Evolutionary conservation across 2,329 filamentous ascomycete species (phyloP), one percentile per base, ranked within the genome.

Genomic region (Pseudocercospora eumusae): DNA sequence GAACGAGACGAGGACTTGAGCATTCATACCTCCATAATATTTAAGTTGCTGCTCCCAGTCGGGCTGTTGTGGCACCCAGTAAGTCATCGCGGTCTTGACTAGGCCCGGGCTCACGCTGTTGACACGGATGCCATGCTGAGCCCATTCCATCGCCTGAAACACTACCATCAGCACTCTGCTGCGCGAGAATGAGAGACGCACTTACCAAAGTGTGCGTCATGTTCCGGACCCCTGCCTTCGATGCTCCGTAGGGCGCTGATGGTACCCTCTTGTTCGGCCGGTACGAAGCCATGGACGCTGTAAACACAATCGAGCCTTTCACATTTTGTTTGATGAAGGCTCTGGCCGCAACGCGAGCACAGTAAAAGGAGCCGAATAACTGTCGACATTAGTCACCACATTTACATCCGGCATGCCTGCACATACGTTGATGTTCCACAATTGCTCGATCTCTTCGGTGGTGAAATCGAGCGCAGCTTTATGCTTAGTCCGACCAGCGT

Each of bases 401-500:
- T 28, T 31, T 7, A 21, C 5, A 25, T 21, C 10, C 15, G 7
- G 23, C 50, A 20, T 18, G 27, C 15, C 3, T n/a, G 28, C 28
- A 57, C 59, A 45, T 45, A 56, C 54, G 20, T 81, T 81, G 0
- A 81, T 74, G 36, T 73, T 74, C 65, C 78, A 82, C 2, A 82
- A 64, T 10, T 74, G 70, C 61, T 80, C 75, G 40, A 82, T 78
- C 60, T 82, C 79, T 58, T 80, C 79, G 0, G 74, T 77, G 0
- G 78, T 81, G 54, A 81, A 83, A 23, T 84, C 80, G 5, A 83
- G 70, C 0, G 81, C 81, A 1, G 81, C 70, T 68, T 83, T 82
- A 65, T 83, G 82, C 66, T 83, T 81, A 11, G 81, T 84, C 13
- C 78, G 72, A 13, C 81, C 81, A 0, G 81, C 81, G 62, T 84